phyloP scores from a whole-genome alignment of 2,329 filamentous ascomycete genomes.

The Cytospora piceae region DNA sequence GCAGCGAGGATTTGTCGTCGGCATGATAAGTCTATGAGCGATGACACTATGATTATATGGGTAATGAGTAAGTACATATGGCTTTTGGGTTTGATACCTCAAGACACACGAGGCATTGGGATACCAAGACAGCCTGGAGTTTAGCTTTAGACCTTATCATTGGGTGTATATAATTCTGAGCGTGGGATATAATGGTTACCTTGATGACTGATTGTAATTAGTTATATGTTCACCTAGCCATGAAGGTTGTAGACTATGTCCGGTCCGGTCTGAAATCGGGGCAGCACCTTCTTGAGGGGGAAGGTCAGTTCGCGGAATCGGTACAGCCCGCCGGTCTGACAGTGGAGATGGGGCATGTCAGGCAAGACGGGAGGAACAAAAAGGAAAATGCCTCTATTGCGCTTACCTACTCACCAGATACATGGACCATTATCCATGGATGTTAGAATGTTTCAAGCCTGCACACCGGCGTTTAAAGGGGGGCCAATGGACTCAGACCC shows the following conservation, averaged over 20 bases:
- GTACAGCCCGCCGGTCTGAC: neutral
- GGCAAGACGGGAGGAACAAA: neutral
- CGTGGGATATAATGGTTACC: neutral
- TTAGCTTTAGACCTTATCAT: neutral
- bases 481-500: neutral
- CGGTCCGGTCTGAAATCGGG: neutral
- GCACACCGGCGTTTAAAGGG: neutral
- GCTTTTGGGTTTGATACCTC: slow-evolving; percentile 8
- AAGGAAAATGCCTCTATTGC: neutral
- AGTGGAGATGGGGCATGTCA: neutral
- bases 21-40: slow-evolving; percentile 14
- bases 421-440: neutral
- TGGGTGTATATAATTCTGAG: neutral
- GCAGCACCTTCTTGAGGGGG: neutral
- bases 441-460: neutral
- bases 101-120: slow-evolving; percentile 11
- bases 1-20: slow-evolving; percentile 21
- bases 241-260: neutral
- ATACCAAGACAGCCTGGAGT: slow-evolving; percentile 22
- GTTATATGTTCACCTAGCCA: neutral
- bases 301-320: neutral
- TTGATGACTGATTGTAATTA: neutral
- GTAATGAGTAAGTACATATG: neutral
- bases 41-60: neutral
- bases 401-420: too few species aligned